These are phyloP conservation scores for Asterochloris erici DNA, from an alignment of 139 green algal genomes.

Conservation along the genomic window DNA sequence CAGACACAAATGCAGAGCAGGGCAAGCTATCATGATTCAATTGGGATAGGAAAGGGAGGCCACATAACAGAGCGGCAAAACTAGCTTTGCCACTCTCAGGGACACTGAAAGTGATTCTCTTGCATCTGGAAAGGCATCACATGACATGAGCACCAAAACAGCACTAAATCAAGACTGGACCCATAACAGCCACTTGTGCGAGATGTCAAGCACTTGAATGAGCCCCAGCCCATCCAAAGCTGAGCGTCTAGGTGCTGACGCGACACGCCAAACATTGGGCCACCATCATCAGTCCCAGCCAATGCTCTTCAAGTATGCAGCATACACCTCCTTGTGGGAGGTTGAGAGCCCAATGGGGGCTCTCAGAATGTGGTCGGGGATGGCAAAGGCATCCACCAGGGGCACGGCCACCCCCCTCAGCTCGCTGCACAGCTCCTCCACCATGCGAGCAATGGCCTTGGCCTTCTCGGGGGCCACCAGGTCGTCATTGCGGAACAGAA, in stretches of 20 bases:
- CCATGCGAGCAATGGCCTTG: slow-evolving; percentile 77
- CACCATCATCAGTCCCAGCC: slow-evolving; percentile 3
- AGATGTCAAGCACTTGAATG: not conserved
- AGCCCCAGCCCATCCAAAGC: not conserved
- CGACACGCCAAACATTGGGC: not conserved
- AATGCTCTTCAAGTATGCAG: slow-evolving; percentile 28
- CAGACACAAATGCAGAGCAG: no score
- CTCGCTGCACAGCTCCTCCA: slow-evolving; percentile 63
- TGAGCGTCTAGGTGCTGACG: no score
- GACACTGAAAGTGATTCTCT: no score
- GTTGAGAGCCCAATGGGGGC: slow-evolving; percentile 68
- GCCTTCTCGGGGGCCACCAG: slow-evolving; percentile 80
- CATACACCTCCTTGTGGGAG: slow-evolving; percentile 28
- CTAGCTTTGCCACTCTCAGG: no score
- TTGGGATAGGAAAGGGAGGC: no score
- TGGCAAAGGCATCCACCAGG: slow-evolving; percentile 69
- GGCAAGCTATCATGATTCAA: no score
- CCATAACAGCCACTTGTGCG: not conserved
- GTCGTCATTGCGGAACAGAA: slow-evolving; percentile 76
- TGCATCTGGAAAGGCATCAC: no score
- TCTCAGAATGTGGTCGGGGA: slow-evolving; percentile 81
- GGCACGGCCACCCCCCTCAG: slow-evolving; percentile 54
- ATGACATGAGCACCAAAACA: no score
- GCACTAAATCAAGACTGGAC: no score
- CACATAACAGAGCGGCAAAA: no score